A percentile compares a stretch with the other conserved stretches of the same genome.
These are phyloP conservation scores for Porodaedalea pini DNA, from an alignment of 1,284 basidiomycete species.

Conservation along the genomic window DNA sequence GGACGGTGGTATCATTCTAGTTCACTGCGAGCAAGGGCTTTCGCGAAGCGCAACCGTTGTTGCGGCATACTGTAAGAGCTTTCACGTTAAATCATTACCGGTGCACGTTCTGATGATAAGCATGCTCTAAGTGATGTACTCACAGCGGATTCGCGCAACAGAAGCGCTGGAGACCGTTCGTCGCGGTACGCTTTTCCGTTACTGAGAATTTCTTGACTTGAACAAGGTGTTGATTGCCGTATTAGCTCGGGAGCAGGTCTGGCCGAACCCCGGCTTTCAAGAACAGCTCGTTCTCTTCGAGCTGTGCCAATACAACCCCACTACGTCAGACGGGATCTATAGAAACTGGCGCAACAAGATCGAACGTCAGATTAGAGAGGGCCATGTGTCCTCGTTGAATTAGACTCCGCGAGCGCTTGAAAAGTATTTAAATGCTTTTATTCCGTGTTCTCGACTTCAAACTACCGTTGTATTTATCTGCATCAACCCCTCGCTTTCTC, in stretches of 20 bases:
- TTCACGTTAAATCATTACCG: background rate
- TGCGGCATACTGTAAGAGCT: slow-evolving; percentile 65
- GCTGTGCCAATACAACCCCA: slow-evolving; percentile 67
- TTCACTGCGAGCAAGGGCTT: slow-evolving; percentile 81
- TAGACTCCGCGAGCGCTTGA: background rate
- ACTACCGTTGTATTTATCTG: background rate
- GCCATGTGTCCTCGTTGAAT: background rate
- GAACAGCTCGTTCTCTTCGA: slow-evolving; percentile 76
- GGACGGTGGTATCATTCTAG: slow-evolving; percentile 69
- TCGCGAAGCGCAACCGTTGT: slow-evolving; percentile 80
- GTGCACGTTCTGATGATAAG: background rate
- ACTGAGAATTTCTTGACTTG: background rate
- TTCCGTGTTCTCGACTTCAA: background rate
- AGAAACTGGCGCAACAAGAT: slow-evolving; percentile 55
- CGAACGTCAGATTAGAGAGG: slow-evolving; percentile 34
- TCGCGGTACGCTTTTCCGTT: slow-evolving; percentile 40
- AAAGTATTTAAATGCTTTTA: background rate
- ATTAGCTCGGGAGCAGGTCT: slow-evolving; percentile 71
- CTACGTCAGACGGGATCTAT: slow-evolving; percentile 61
- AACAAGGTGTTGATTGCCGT: slow-evolving; percentile 8
- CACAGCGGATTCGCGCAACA: slow-evolving; percentile 51
- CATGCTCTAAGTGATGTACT: slow-evolving; percentile 65
- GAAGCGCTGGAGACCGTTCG: slow-evolving; percentile 62
- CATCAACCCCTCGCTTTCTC: background rate
- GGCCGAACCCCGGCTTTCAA: slow-evolving; percentile 73